Percentiles rank a stretch among this genome's conserved stretches.
These are phyloP conservation scores for Cutaneotrichosporon sp. DNA, from an alignment of 1,284 basidiomycete species.

Conservation along the genomic window DNA sequence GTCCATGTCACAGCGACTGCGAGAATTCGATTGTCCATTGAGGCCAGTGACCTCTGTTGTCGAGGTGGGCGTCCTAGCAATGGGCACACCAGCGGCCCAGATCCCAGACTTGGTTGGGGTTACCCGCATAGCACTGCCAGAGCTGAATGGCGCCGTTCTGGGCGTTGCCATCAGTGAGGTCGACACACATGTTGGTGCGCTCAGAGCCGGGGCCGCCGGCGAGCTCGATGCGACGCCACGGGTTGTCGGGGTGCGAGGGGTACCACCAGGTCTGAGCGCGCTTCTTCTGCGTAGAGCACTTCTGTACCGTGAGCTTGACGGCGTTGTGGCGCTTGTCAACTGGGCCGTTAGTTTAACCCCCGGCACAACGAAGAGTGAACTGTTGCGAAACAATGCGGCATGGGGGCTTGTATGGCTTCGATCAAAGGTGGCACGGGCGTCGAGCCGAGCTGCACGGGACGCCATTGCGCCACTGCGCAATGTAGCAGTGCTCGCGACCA, in stretches of 20 bases:
- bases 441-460: too few relatives aligned
- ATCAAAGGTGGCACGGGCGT: too few relatives aligned
- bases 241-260: background rate
- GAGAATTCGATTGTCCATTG: too few relatives aligned
- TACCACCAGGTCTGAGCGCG: conserved; percentile 12
- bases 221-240: conserved; percentile 7
- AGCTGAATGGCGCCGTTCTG: conserved; percentile 17
- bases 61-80: background rate
- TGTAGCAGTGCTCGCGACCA: too few relatives aligned
- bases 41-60: too few relatives aligned
- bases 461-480: too few relatives aligned
- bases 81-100: conserved; percentile 13
- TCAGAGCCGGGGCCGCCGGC: conserved; percentile 3
- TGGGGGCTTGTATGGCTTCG: too few relatives aligned
- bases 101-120: conserved; percentile 23
- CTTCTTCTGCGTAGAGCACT: background rate
- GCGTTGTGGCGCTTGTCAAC: background rate
- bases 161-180: conserved; percentile 21
- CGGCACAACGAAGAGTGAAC: too few relatives aligned
- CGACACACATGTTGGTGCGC: conserved; percentile 17
- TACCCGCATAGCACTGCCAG: conserved; percentile 21
- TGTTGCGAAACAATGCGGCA: too few relatives aligned
- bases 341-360: too few relatives aligned
- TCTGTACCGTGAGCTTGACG: conserved; percentile 1
- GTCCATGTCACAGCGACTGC: too few relatives aligned